Conservation (phyloP, 257 asterid species). For the Solanum megistacrolobum region DNA sequence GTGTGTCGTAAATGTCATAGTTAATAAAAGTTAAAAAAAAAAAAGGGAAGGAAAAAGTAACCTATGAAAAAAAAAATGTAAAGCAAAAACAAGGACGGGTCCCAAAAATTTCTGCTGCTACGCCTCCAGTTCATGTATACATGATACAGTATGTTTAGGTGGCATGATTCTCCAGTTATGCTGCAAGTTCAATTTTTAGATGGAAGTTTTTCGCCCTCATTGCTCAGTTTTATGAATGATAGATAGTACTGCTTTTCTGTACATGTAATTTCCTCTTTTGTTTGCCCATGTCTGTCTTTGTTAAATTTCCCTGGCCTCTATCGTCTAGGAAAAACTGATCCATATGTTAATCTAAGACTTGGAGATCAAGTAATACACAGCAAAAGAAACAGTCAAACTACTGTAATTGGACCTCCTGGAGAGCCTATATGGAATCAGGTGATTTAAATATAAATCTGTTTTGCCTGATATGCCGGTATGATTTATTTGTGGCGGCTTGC, state of each 20-base stretch:
- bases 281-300: background rate
- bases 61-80: background rate
- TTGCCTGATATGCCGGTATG: background rate
- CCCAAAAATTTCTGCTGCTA: background rate
- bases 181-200: background rate
- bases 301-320: background rate
- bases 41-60: background rate
- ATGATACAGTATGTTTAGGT: background rate
- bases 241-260: background rate
- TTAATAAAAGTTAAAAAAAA: background rate
- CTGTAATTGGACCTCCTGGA: constrained; percentile 96
- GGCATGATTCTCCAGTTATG: background rate
- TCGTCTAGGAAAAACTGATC: constrained; percentile 90
- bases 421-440: constrained; percentile 99
- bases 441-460: constrained; percentile 1
- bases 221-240: background rate
- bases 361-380: constrained; percentile 94
- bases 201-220: background rate
- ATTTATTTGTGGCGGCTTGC: background rate
- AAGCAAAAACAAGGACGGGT: background rate
- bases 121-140: background rate
- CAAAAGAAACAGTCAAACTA: constrained; percentile 90
- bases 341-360: constrained; percentile 66
- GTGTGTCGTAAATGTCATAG: background rate
- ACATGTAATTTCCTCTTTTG: background rate